These are phyloP conservation scores for Salisapilia sapeloensis DNA, from an alignment of 352 stramenopile genomes.

Conservation along the genomic window DNA sequence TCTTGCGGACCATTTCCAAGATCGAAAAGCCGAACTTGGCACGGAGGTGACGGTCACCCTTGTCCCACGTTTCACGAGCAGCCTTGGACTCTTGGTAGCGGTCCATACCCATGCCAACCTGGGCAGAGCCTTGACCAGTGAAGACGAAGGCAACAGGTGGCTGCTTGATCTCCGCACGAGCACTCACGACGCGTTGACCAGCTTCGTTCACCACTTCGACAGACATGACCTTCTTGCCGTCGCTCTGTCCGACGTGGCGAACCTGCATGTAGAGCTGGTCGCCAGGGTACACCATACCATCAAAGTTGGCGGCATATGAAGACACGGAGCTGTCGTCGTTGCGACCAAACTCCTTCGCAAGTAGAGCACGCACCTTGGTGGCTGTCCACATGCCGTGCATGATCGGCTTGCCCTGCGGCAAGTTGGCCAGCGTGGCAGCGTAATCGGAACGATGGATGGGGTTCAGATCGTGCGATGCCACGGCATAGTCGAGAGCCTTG, in stretches of 20 bases:
- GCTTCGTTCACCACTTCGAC: constrained; percentile 60
- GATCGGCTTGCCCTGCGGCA: constrained; percentile 60
- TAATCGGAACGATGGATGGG: constrained; percentile 73
- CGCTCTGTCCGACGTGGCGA: constrained; percentile 40
- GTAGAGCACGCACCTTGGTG: constrained; percentile 60
- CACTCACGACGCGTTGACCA: constrained; percentile 61
- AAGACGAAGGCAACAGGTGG: constrained; percentile 67
- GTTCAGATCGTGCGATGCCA: constrained; percentile 74
- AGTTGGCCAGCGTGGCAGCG: constrained; percentile 45
- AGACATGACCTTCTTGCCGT: constrained; percentile 44
- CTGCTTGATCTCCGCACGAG: constrained; percentile 49
- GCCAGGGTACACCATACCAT: constrained; percentile 77
- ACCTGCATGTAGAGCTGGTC: constrained; percentile 69
- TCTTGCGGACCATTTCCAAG: constrained; percentile 75
- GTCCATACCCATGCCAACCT: constrained; percentile 82
- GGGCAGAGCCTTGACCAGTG: constrained; percentile 70
- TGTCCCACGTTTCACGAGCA: constrained; percentile 68
- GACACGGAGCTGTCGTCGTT: constrained; percentile 48
- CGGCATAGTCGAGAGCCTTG: constrained; percentile 46
- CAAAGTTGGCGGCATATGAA: constrained; percentile 63
- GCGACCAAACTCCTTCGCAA: constrained; percentile 27
- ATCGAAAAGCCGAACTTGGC: constrained; percentile 79
- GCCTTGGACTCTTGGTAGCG: constrained; percentile 50
- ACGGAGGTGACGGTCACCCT: constrained; percentile 47
- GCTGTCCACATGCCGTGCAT: constrained; percentile 83